A percentile compares a stretch with the other conserved stretches of the same genome.
phyloP scores from a whole-genome alignment of 2,329 filamentous ascomycete genomes.

The Ampelomyces quisqualis region DNA sequence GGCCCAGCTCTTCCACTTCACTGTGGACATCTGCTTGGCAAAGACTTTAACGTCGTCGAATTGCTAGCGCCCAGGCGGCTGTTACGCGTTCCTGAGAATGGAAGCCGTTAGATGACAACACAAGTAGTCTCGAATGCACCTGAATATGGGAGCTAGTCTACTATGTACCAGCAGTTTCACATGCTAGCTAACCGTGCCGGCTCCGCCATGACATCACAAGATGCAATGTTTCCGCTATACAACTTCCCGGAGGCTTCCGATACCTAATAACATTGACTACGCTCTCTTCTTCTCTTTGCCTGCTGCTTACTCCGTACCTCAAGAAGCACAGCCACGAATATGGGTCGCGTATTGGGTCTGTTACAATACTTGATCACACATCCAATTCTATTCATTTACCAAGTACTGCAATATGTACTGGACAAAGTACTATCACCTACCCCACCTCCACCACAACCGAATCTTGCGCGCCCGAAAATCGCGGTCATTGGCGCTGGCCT shows the following conservation, averaged over 20 bases:
- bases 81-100: no score
- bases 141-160: no score
- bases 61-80: no score
- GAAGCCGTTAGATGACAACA: no score
- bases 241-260: no score
- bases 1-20: not conserved
- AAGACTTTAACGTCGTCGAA: no score
- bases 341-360: slow-evolving; percentile 20
- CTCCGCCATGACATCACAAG: not conserved
- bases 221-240: no score
- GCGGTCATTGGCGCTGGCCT: slow-evolving; percentile 56
- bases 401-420: slow-evolving; percentile 65
- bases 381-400: slow-evolving; percentile 62
- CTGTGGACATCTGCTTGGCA: not conserved
- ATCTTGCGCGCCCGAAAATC: slow-evolving; percentile 60
- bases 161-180: not conserved
- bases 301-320: no score
- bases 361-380: slow-evolving; percentile 34
- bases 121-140: no score
- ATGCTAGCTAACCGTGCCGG: not conserved
- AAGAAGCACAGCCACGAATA: slow-evolving; percentile 4
- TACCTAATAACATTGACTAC: no score
- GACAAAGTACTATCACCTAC: slow-evolving; percentile 67
- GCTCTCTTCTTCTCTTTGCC: no score
- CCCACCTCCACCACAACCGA: slow-evolving; percentile 61